Base-by-base conservation (phyloP, 352 stramenopile species). In the Pythium rhizo-oryzae region DNA sequence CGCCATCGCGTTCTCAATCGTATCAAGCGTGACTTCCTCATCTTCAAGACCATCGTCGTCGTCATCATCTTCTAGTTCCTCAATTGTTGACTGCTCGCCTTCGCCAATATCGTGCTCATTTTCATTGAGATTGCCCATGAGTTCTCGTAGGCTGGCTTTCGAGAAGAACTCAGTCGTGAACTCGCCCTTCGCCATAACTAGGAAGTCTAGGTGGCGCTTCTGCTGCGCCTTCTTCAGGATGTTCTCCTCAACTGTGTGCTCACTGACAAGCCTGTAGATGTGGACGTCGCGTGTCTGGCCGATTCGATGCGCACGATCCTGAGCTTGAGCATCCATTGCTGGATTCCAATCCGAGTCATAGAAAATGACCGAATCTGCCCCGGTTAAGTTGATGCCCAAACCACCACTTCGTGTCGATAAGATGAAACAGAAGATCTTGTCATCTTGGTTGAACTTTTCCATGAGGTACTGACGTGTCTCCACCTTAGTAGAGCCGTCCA, bases 191-290 rank as follows among this genome's bases (percentile, higher is more conserved):
- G 75, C 79, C 81, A 98, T 92, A 18, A 94, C 96, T 6, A 99
- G 73, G 39, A 97, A 96, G 75, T 99, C 97, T 33, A 99, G 81
- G 62, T 99, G 97, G 1, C 94, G 86, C 80, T 99, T 99, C 72
- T 99, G 97, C 62, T 96, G 87, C 0, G 93, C 97, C 74, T 99
- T 99, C n/a, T 91, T 87, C n/a, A 99, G 72, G 67, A 99, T 99
- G 77, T 99, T 99, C 76, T 99, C 98, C 78, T 99, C 98, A 39
- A 99, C 97, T 1, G 98, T 99, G 71, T 98, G 89, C 60, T 98
- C 89, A 28, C 90, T 99, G 7, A 99, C 91, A 19, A 99, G 81
- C 0, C 98, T 88, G 75, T 99, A 99, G 52, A 99, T 99, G 71
- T 99, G 95, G 13, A 99, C 98, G 65, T 99, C 98, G 16, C 97